These are phyloP conservation scores for Neurospora sp. DNA, from an alignment of 495 filamentous ascomycete genomes.

Conservation along the genomic window DNA sequence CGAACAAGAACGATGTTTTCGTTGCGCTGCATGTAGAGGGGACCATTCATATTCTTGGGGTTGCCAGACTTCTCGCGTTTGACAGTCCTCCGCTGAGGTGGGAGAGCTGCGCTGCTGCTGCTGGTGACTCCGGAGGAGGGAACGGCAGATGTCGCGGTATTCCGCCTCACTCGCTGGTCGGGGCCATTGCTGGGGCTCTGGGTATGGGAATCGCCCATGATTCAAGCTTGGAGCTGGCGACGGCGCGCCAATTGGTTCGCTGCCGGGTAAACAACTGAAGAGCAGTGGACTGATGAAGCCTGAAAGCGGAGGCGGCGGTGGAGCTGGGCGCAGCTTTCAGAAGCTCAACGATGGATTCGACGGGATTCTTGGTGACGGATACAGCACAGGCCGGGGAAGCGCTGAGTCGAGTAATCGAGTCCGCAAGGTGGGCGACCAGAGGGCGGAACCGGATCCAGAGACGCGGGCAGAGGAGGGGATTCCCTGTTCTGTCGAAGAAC, in stretches of 20 bases:
- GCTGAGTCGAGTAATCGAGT: background rate
- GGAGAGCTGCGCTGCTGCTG: slow-evolving; percentile 3
- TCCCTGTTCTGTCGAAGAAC: background rate
- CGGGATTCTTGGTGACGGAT: background rate
- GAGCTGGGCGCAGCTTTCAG: background rate
- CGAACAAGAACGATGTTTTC: slow-evolving; percentile 36
- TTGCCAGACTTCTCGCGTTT: slow-evolving; percentile 22
- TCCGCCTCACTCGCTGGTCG: background rate
- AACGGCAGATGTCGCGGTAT: background rate
- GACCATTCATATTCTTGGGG: slow-evolving; percentile 33
- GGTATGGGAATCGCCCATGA: slow-evolving; percentile 4
- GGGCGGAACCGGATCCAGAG: background rate
- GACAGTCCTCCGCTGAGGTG: slow-evolving; percentile 7
- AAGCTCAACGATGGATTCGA: background rate
- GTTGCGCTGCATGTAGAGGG: slow-evolving; percentile 36
- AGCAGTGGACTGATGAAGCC: background rate
- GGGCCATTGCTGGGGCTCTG: slow-evolving; percentile 1
- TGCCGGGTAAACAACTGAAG: background rate
- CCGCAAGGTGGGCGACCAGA: background rate
- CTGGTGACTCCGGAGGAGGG: background rate
- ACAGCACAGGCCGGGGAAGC: background rate
- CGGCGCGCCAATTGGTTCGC: slow-evolving; percentile 1
- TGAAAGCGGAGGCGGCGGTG: background rate
- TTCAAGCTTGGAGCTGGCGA: background rate
- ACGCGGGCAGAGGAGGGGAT: background rate